A percentile compares a stretch with the other conserved stretches of the same genome.
These are phyloP conservation scores for Boeremia exigua DNA, from an alignment of 2,329 filamentous ascomycete genomes.

Conservation along the genomic window DNA sequence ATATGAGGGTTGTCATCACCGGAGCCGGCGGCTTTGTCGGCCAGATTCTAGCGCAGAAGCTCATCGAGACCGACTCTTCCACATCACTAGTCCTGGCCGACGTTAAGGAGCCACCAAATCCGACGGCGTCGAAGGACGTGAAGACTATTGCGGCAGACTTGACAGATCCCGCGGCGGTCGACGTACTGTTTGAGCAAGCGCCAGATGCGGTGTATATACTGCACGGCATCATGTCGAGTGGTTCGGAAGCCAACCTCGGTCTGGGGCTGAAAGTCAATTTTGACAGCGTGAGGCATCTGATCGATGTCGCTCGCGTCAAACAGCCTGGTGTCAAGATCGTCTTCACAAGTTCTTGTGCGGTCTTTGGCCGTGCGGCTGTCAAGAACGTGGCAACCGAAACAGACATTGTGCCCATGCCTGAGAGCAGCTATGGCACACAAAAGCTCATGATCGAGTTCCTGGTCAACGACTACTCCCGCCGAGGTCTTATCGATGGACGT, in stretches of 20 bases:
- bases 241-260: conserved; percentile 66
- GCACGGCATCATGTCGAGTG: conserved; percentile 72
- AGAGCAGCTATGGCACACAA: conserved; percentile 68
- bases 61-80: conserved; percentile 56
- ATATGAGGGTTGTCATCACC: conserved; percentile 64
- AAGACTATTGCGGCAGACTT: conserved; percentile 61
- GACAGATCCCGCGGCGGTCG: conserved; percentile 42
- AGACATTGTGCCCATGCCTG: conserved; percentile 63
- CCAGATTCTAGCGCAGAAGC: conserved; percentile 63
- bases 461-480: conserved; percentile 68
- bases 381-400: conserved; percentile 42
- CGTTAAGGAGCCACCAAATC: conserved; percentile 57
- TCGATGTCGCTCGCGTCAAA: conserved; percentile 59
- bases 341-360: conserved; percentile 68
- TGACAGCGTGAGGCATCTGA: conserved; percentile 62
- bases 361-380: conserved; percentile 66
- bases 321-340: conserved; percentile 64
- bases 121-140: conserved; percentile 59
- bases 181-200: conserved; percentile 32
- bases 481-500: conserved; percentile 64
- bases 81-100: conserved; percentile 63
- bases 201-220: conserved; percentile 60
- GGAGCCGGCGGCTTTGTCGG: conserved; percentile 70
- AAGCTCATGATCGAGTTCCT: conserved; percentile 68
- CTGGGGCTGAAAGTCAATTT: conserved; percentile 67